Percentiles rank a stretch among this genome's conserved stretches.
Evolutionary conservation across 495 filamentous ascomycete species (phyloP).

Genomic region (Neurospora sp.): DNA sequence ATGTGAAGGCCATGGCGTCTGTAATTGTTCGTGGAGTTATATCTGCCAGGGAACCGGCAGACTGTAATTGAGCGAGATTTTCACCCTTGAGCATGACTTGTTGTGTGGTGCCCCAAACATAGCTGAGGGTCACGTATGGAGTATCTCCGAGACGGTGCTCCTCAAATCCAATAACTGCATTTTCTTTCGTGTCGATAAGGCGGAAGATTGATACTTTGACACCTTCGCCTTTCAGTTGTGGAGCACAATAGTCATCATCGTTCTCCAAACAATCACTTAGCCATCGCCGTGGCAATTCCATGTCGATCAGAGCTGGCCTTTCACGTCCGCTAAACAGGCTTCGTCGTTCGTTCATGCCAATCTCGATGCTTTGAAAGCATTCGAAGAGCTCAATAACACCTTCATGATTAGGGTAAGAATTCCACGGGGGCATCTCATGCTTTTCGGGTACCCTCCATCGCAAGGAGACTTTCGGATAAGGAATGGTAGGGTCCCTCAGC

Average conservation of each 20-base stretch:
- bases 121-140: slow-evolving; percentile 12
- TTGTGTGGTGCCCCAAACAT: slow-evolving; percentile 14
- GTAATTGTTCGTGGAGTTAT: slow-evolving; percentile 14
- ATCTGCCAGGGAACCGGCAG: not conserved
- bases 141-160: not conserved
- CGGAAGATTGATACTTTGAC: not conserved
- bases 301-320: not conserved
- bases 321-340: not conserved
- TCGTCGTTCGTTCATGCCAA: not conserved
- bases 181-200: not conserved
- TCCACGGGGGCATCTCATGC: not conserved
- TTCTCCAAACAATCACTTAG: not conserved
- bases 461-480: not conserved
- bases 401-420: not conserved
- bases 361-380: not conserved
- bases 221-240: rapidly evolving
- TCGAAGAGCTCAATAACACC: not conserved
- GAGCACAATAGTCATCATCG: not conserved
- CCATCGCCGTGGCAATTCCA: not conserved
- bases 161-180: not conserved
- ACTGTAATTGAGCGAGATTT: not conserved
- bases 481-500: not conserved
- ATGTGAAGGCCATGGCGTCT: slow-evolving; percentile 18
- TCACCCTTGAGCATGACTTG: not conserved
- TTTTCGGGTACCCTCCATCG: not conserved